Conservation (phyloP, 2,329 filamentous ascomycete genomes). For the Aspergillus sp. region DNA sequence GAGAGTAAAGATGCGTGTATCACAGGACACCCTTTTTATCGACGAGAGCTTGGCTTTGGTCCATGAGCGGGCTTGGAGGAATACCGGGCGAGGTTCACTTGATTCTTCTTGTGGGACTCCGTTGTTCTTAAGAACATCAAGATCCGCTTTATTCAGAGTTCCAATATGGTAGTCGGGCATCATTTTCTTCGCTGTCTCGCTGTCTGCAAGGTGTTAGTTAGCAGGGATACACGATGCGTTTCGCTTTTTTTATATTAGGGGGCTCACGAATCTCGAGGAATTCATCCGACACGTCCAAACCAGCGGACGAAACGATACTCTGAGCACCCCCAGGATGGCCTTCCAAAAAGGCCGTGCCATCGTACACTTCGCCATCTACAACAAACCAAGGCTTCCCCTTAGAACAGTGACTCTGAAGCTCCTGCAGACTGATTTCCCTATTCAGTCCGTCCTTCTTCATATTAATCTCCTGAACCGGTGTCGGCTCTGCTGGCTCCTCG, state of each 20-base stretch:
- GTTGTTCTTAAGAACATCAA: conserved; percentile 45
- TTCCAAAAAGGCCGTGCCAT: conserved; percentile 71
- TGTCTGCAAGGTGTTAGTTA: conserved; percentile 50
- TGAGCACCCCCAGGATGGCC: conserved; percentile 79
- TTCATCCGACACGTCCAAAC: conserved; percentile 73
- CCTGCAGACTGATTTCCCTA: conserved; percentile 58
- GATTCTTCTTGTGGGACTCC: conserved; percentile 29
- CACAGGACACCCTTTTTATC: conserved; percentile 63
- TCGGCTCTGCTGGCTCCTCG: conserved; percentile 32
- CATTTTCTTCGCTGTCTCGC: conserved; percentile 85
- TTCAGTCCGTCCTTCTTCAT: conserved; percentile 66
- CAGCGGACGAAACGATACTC: conserved; percentile 76
- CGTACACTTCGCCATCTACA: conserved; percentile 78
- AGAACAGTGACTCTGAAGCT: conserved; percentile 60
- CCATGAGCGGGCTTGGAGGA: conserved; percentile 67
- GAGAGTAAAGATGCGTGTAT: conserved; percentile 77
- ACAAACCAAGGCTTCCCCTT: conserved; percentile 75
- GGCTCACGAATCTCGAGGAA: conserved; percentile 82
- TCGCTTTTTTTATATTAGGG: not conserved
- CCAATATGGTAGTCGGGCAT: conserved; percentile 81
- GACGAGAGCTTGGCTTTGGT: conserved; percentile 60
- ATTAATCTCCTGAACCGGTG: conserved; percentile 58
- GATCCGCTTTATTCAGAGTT: conserved; percentile 56
- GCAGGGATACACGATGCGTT: conserved; percentile 16
- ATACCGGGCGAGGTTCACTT: conserved; percentile 47